phyloP scores from a whole-genome alignment of 148 eudicot genomes.

The Arbutus unedo region DNA sequence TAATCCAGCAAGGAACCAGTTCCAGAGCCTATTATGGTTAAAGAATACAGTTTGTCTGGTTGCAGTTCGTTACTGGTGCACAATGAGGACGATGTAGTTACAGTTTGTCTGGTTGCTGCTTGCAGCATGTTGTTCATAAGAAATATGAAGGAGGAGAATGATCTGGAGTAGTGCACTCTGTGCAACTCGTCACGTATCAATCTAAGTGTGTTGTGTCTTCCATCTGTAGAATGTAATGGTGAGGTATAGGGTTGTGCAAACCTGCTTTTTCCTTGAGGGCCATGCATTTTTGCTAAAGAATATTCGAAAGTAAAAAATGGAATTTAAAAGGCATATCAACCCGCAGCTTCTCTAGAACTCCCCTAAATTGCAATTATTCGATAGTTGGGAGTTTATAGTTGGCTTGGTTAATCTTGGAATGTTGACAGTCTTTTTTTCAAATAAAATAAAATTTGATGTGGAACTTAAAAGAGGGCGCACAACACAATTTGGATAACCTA shows the following conservation, averaged over 20 bases:
- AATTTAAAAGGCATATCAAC: not conserved
- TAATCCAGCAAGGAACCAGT: not conserved
- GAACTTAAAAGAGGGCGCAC: not conserved
- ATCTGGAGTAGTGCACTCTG: not conserved
- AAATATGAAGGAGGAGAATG: not conserved
- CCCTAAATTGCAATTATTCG: not conserved
- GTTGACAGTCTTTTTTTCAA: not conserved
- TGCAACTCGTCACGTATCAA: not conserved
- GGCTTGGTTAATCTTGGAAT: not conserved
- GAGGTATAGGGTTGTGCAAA: not conserved
- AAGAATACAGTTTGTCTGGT: not conserved
- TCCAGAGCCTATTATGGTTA: not conserved
- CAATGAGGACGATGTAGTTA: not conserved
- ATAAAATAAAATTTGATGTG: not conserved
- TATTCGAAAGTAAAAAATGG: not conserved
- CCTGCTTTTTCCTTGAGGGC: not conserved
- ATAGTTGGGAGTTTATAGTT: too few relatives aligned
- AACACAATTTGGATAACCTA: not conserved
- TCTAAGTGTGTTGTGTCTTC: not conserved
- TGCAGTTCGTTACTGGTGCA: not conserved
- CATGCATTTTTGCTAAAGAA: not conserved
- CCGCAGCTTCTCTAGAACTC: not conserved
- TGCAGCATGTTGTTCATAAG: not conserved
- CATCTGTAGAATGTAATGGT: not conserved
- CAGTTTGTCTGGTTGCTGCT: not conserved